These are phyloP conservation scores for Petasospora fabianii DNA, from an alignment of 1,139 yeast species.

Conservation along the genomic window DNA sequence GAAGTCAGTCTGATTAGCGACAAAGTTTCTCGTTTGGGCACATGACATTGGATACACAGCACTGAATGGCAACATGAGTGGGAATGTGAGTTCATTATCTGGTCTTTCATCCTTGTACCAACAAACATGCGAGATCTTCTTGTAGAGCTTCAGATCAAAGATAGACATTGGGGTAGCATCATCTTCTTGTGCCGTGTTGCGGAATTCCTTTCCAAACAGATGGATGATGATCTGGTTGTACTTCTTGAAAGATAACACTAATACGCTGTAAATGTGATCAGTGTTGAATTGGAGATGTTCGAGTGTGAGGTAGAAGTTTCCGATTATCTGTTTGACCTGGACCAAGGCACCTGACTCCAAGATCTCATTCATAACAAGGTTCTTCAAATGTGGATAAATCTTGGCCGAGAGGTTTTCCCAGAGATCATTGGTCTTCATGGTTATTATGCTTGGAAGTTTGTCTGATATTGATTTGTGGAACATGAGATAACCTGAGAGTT, in stretches of 20 bases:
- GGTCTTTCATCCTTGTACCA: constrained; percentile 54
- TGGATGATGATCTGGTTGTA: constrained; percentile 54
- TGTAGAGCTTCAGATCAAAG: constrained; percentile 55
- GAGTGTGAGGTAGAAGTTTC: constrained; percentile 72
- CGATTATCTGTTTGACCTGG: constrained; percentile 55
- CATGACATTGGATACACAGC: constrained; percentile 86
- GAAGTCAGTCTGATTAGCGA: constrained; percentile 60
- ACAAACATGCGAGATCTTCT: constrained; percentile 56
- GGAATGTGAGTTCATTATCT: constrained; percentile 41
- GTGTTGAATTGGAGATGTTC: constrained; percentile 67
- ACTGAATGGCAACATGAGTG: constrained; percentile 83
- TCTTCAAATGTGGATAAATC: constrained; percentile 49
- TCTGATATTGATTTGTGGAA: constrained; percentile 53
- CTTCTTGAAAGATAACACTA: constrained; percentile 56
- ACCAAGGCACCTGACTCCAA: constrained; percentile 32
- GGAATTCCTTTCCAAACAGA: constrained; percentile 61
- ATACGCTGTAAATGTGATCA: constrained; percentile 56
- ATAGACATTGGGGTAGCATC: constrained; percentile 86
- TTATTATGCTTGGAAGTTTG: constrained; percentile 39
- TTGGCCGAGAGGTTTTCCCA: constrained; percentile 71
- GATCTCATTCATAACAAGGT: constrained; percentile 28
- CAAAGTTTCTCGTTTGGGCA: constrained; percentile 62
- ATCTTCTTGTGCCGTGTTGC: constrained; percentile 64
- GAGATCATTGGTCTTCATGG: constrained; percentile 60
- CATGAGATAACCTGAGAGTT: constrained; percentile 72